phyloP scores from a whole-genome alignment of 2,329 filamentous ascomycete genomes.

The Byssothecium circinans region DNA sequence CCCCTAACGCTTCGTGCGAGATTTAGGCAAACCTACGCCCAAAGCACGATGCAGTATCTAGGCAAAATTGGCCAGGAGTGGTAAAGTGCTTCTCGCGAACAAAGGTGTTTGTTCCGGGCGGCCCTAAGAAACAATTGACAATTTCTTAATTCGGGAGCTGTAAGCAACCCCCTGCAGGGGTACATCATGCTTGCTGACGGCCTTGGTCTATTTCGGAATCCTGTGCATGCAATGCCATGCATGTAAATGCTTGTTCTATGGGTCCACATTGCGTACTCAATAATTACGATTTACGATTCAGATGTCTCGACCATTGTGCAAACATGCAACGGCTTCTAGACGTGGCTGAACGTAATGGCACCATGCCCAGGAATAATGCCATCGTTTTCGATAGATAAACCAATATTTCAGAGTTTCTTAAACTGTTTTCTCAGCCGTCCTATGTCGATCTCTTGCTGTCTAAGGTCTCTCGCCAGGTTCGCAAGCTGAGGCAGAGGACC shows the following conservation, averaged over 20 bases:
- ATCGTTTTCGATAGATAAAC: too few relatives aligned
- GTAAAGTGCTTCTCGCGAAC: background rate
- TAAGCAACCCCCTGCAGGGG: background rate
- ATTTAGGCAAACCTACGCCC: background rate
- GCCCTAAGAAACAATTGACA: background rate
- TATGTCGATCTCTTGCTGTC: constrained; percentile 68
- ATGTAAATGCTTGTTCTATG: background rate
- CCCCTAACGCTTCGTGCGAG: background rate
- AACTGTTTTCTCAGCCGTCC: constrained; percentile 56
- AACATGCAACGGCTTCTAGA: background rate
- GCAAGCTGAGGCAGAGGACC: constrained; percentile 60
- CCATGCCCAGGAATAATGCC: background rate
- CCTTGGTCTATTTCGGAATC: background rate
- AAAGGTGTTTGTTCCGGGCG: background rate
- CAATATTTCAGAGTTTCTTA: constrained; percentile 39
- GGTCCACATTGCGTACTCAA: background rate
- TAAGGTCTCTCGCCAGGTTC: constrained; percentile 63
- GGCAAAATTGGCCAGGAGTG: background rate
- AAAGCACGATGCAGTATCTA: background rate
- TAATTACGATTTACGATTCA: background rate
- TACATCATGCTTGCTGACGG: background rate
- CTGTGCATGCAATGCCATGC: background rate
- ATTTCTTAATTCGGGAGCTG: background rate
- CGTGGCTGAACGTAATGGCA: background rate
- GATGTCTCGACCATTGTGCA: background rate